Conservation (phyloP, 805 yeast genomes). For the Candida parachauliodes region DNA sequence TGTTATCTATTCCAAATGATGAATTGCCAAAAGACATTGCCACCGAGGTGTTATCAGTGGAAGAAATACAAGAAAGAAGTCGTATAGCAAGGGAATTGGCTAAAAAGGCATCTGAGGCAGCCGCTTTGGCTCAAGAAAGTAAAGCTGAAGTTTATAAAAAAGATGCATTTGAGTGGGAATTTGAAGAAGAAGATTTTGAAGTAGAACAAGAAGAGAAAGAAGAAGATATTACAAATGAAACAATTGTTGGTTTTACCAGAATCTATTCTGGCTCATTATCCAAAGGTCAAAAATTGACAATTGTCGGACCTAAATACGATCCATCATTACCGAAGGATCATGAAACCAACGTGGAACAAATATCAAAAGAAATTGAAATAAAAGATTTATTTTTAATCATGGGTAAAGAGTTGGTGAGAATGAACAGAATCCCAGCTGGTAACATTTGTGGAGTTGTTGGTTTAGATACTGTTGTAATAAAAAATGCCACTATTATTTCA, state of each 20-base stretch:
- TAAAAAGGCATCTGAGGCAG: conserved; percentile 58
- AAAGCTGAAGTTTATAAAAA: conserved; percentile 18
- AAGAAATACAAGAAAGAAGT: conserved; percentile 61
- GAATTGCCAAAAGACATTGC: conserved; percentile 63
- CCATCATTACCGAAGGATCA: conserved; percentile 44
- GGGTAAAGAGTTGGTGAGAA: conserved; percentile 85
- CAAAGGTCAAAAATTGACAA: conserved; percentile 70
- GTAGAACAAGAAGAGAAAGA: conserved; percentile 41
- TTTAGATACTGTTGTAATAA: conserved; percentile 72
- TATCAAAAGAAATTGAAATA: conserved; percentile 54
- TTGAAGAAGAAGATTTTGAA: conserved; percentile 45
- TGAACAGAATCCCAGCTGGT: conserved; percentile 87
- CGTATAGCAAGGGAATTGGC: conserved; percentile 66
- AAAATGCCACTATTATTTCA: conserved; percentile 77
- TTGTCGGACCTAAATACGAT: conserved; percentile 84
- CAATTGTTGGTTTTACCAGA: conserved; percentile 82
- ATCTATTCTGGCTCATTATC: conserved; percentile 79
- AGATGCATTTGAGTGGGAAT: conserved; percentile 43
- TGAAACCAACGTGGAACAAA: conserved; percentile 45
- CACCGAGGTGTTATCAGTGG: conserved; percentile 38
- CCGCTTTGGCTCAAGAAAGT: conserved; percentile 22
- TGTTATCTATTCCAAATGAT: conserved; percentile 76
- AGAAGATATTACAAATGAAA: conserved; percentile 51
- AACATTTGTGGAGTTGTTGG: conserved; percentile 94
- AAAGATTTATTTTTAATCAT: conserved; percentile 74